Conservation (phyloP, 2,329 filamentous ascomycete species). For the Aspergillus proliferans region DNA sequence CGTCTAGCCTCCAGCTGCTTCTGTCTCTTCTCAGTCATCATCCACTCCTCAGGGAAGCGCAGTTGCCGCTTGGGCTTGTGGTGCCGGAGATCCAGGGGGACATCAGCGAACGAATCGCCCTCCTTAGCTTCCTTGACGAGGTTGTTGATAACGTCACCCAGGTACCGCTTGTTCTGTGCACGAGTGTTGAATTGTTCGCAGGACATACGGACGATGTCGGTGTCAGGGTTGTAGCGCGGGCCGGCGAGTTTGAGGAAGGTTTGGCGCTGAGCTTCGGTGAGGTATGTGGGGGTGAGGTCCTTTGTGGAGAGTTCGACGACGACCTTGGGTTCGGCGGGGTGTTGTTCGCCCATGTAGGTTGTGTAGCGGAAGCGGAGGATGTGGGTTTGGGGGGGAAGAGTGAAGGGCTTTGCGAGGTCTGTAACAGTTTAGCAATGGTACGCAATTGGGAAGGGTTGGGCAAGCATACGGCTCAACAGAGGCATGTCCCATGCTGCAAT, state of each 20-base stretch:
- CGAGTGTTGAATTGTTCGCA: constrained; percentile 82
- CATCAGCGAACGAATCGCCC: constrained; percentile 75
- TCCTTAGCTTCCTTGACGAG: constrained; percentile 74
- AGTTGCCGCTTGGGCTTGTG: constrained; percentile 62
- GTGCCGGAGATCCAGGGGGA: constrained; percentile 85
- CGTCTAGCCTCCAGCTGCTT: constrained; percentile 59
- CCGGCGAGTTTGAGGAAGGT: constrained; percentile 89
- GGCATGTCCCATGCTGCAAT: constrained; percentile 95
- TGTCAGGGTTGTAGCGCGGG: constrained; percentile 78
- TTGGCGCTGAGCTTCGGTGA: constrained; percentile 60
- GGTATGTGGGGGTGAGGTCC: constrained; percentile 56
- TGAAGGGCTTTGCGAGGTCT: constrained; percentile 83
- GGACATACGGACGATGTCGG: constrained; percentile 77
- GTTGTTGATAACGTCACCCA: constrained; percentile 69
- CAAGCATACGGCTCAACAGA: constrained; percentile 66
- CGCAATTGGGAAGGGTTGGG: constrained; percentile 8
- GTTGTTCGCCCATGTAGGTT: constrained; percentile 87
- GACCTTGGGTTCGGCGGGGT: constrained; percentile 88
- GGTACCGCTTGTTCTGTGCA: constrained; percentile 94
- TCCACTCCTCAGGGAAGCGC: constrained; percentile 77
- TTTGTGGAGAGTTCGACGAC: constrained; percentile 78
- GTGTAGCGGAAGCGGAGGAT: constrained; percentile 94
- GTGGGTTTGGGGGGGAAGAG: constrained; percentile 56
- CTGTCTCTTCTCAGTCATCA: constrained; percentile 64
- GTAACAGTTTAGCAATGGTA: constrained; percentile 9